A percentile compares a stretch with the other conserved stretches of the same genome.
Conservation (phyloP, 208 protist genomes). For the Porcisia hertigi region DNA sequence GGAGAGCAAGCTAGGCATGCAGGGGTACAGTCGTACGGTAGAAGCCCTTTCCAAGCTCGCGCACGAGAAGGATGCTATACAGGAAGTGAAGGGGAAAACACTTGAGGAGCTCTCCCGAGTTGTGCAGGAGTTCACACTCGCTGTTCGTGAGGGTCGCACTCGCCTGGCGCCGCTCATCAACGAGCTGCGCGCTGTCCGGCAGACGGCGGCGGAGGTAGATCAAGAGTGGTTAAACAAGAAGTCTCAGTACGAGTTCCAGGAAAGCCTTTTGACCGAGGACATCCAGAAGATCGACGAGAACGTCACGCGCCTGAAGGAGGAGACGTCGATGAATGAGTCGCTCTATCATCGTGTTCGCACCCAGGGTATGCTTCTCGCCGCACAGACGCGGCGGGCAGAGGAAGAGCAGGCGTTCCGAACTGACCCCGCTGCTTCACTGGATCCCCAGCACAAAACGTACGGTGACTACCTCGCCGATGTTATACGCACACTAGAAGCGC, state of each 20-base stretch:
- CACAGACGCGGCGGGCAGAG: constrained; percentile 52
- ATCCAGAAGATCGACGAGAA: constrained; percentile 85
- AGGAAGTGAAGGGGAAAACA: constrained; percentile 89
- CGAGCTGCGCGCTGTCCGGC: constrained; percentile 82
- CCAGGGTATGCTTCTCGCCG: constrained; percentile 56
- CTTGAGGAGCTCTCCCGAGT: constrained; percentile 89
- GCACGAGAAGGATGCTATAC: constrained; percentile 81
- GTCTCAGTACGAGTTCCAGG: constrained; percentile 87
- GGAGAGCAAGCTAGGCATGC: constrained; percentile 85
- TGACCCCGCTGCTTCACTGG: constrained; percentile 34
- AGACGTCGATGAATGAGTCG: constrained; percentile 72
- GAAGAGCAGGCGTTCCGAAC: constrained; percentile 56
- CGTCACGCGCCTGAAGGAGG: constrained; percentile 74
- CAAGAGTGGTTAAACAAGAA: constrained; percentile 86
- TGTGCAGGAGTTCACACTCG: constrained; percentile 85
- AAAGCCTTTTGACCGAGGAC: constrained; percentile 81
- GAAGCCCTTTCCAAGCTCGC: constrained; percentile 82
- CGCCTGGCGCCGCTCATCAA: constrained; percentile 89
- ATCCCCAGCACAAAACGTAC: constrained; percentile 71
- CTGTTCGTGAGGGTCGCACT: constrained; percentile 83
- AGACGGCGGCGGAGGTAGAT: constrained; percentile 84
- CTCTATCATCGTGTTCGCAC: constrained; percentile 83
- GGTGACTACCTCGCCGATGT: constrained; percentile 47
- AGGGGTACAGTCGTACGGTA: constrained; percentile 84
- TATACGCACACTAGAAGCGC: constrained; percentile 53